phyloP scores from a whole-genome alignment of 495 filamentous ascomycete species.

The Daldinia vernicosa region DNA sequence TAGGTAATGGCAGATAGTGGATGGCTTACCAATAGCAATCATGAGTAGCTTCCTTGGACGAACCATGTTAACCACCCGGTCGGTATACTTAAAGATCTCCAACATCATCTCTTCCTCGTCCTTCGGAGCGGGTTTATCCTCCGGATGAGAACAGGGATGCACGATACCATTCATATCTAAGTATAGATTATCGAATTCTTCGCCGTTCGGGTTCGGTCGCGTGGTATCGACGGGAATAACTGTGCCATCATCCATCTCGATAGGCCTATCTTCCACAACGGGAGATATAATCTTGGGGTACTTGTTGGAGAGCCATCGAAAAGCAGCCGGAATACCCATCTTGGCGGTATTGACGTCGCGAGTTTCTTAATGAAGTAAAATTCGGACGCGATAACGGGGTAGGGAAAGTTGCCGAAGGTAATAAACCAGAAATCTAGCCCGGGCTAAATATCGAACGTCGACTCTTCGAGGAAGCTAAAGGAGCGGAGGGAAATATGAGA shows the following conservation, averaged over 20 bases:
- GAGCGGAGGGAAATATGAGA: constrained; percentile 50
- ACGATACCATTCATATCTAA: constrained; percentile 99
- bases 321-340: constrained; percentile 96
- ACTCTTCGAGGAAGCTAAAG: not conserved
- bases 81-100: constrained; percentile 96
- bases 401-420: not conserved
- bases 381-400: constrained; percentile 9
- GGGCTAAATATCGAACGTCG: constrained; percentile 21
- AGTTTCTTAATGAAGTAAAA: constrained; percentile 3
- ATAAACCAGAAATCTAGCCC: constrained; percentile 12
- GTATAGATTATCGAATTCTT: constrained; percentile 97
- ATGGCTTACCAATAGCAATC: constrained; percentile 90
- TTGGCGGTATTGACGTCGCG: constrained; percentile 44
- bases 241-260: constrained; percentile 77
- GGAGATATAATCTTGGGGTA: constrained; percentile 95
- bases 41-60: constrained; percentile 93
- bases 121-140: constrained; percentile 87
- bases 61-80: constrained; percentile 98
- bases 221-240: constrained; percentile 84
- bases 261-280: constrained; percentile 85
- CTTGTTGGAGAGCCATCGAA: constrained; percentile 92
- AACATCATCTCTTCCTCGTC: constrained; percentile 99
- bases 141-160: constrained; percentile 97
- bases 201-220: constrained; percentile 93
- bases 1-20: not conserved